These are phyloP conservation scores for Macrocybe gigantea DNA, from an alignment of 768 basidiomycete species.

Conservation along the genomic window DNA sequence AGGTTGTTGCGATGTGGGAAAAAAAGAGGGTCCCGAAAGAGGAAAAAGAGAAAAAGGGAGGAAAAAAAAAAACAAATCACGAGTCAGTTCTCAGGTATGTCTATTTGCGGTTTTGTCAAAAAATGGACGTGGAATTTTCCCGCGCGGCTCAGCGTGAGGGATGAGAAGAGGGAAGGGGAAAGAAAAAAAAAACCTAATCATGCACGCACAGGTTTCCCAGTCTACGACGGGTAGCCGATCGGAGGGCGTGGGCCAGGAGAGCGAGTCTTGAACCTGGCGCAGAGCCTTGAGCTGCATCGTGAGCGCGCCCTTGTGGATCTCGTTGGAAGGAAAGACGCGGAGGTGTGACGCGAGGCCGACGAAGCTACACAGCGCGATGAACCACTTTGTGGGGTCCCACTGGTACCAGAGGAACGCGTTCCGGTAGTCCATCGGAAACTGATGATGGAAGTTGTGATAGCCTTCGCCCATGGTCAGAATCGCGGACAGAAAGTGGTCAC, in stretches of 20 bases:
- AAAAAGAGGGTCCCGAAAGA: not conserved
- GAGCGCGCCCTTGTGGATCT: slow-evolving; percentile 76
- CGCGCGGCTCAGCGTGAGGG: not conserved
- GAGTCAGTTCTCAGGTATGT: not conserved
- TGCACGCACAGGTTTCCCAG: slow-evolving; percentile 73
- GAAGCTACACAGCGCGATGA: slow-evolving; percentile 61
- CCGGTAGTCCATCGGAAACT: slow-evolving; percentile 84
- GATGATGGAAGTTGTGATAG: slow-evolving; percentile 89
- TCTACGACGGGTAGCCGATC: slow-evolving; percentile 67
- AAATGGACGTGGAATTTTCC: too few relatives aligned
- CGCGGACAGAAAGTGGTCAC: slow-evolving; percentile 78
- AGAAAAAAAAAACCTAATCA: too few relatives aligned
- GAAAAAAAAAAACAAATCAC: not conserved
- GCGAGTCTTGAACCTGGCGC: slow-evolving; percentile 52
- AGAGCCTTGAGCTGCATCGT: slow-evolving; percentile 81
- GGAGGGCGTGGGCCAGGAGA: slow-evolving; percentile 53
- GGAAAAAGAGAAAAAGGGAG: not conserved
- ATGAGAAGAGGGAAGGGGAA: not conserved
- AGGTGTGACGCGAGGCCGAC: slow-evolving; percentile 78
- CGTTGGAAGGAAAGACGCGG: slow-evolving; percentile 82
- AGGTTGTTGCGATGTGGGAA: too few relatives aligned
- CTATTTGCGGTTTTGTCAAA: not conserved
- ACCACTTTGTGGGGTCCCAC: slow-evolving; percentile 95
- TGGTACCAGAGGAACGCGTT: slow-evolving; percentile 81
- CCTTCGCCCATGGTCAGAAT: slow-evolving; percentile 84